phyloP scores from a whole-genome alignment of 495 filamentous ascomycete species.

The Trichoderma parareesei region DNA sequence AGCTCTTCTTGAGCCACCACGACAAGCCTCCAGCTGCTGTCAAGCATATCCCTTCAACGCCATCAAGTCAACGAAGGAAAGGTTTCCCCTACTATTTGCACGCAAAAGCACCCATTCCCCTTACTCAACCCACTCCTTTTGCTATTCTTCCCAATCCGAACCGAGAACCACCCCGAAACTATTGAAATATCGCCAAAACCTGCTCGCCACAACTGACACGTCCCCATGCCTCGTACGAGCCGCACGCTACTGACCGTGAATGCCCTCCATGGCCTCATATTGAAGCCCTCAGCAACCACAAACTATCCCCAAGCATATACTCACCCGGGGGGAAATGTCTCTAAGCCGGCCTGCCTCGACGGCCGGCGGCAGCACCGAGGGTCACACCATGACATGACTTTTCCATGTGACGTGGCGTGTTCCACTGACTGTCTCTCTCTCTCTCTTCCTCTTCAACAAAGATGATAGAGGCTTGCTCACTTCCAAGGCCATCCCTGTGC shows the following conservation, averaged over 20 bases:
- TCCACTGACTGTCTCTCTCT: not conserved
- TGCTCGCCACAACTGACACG: not conserved
- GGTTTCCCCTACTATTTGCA: too few species aligned
- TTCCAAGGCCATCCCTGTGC: not conserved
- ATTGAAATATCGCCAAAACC: not conserved
- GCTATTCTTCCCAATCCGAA: not conserved
- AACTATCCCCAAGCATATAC: not conserved
- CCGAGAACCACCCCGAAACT: too few species aligned
- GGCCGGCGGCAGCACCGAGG: not conserved
- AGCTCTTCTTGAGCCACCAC: too few species aligned
- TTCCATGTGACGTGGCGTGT: constrained; percentile 8
- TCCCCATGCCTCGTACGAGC: not conserved
- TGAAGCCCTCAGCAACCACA: not conserved
- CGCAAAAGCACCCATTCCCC: not conserved
- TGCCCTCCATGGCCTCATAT: too few species aligned
- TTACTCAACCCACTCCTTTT: not conserved
- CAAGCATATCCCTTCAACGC: too few species aligned
- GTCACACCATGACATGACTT: not conserved
- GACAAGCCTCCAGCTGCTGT: too few species aligned
- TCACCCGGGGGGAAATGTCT: not conserved
- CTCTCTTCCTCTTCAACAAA: not conserved
- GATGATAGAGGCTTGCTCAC: too few species aligned
- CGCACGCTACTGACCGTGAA: too few species aligned
- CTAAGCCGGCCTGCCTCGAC: not conserved
- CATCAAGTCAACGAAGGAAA: too few species aligned